These are phyloP conservation scores for Eimeria necatrix DNA, from an alignment of 169 alveolate species.

Conservation along the genomic window DNA sequence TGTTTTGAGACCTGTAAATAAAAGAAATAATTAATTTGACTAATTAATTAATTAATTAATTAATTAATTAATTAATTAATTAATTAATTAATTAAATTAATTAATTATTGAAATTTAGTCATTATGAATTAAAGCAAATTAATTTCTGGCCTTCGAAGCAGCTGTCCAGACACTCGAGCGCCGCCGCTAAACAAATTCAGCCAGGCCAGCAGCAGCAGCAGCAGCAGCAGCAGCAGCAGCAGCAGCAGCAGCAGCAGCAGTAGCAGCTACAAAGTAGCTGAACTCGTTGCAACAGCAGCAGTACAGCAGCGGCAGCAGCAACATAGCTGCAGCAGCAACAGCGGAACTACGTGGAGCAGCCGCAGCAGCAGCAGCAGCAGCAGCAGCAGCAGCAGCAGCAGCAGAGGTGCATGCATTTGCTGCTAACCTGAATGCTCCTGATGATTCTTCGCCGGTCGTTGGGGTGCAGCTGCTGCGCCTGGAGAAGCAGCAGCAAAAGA, in stretches of 20 bases:
- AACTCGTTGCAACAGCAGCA: background rate
- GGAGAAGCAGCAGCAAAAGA: background rate
- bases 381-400: background rate
- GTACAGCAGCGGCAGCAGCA: background rate
- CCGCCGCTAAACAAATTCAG: no score
- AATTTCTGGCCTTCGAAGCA: no score
- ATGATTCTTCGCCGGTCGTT: slow-evolving; percentile 75
- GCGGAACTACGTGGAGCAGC: background rate
- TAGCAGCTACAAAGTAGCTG: background rate
- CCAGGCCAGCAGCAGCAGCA: no score
- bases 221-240: no score
- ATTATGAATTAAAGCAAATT: no score
- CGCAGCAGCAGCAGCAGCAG: background rate
- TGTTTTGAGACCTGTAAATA: slow-evolving; percentile 15
- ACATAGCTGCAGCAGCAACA: background rate
- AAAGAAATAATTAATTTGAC: no score
- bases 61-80: no score
- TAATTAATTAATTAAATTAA: no score
- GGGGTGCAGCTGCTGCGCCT: slow-evolving; percentile 79
- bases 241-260: background rate
- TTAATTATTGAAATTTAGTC: no score
- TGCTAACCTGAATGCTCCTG: slow-evolving; percentile 71
- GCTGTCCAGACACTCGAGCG: no score
- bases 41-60: no score
- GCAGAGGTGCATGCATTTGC: background rate